phyloP scores from a whole-genome alignment of 257 asterid genomes.

The Solanum raphanifolium region DNA sequence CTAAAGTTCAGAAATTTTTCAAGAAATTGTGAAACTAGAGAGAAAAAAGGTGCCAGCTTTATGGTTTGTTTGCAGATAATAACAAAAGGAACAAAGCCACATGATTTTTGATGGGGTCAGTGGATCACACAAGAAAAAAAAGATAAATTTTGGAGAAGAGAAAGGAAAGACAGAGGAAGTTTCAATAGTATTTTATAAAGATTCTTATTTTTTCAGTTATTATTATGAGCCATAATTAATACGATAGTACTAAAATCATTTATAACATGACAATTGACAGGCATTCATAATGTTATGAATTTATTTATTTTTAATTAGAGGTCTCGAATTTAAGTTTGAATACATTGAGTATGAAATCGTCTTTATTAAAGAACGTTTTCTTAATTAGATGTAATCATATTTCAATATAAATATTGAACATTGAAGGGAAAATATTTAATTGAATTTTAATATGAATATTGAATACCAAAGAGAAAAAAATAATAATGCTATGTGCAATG shows the following conservation, averaged over 20 bases:
- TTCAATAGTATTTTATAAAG: slow-evolving; percentile 8
- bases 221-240: neutral
- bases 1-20: neutral
- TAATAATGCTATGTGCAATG: neutral
- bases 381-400: no score
- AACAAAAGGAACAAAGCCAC: slow-evolving; percentile 19
- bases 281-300: neutral
- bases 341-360: no score
- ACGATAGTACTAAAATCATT: neutral
- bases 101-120: slow-evolving; percentile 9
- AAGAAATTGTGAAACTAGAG: slow-evolving; percentile 4
- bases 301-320: no score
- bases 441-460: no score
- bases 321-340: rapidly evolving
- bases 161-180: slow-evolving; percentile 9
- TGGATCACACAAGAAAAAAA: slow-evolving; percentile 10
- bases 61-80: slow-evolving; percentile 10
- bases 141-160: neutral
- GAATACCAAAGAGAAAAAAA: rapidly evolving
- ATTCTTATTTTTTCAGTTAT: neutral
- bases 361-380: rapidly evolving
- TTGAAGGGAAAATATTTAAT: no score
- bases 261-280: neutral
- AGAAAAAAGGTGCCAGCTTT: neutral
- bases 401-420: no score